Evolutionary conservation across 257 asterid species (phyloP), one percentile per base, ranked within the genome.

Genomic region (Jaltomata sinuosa): DNA sequence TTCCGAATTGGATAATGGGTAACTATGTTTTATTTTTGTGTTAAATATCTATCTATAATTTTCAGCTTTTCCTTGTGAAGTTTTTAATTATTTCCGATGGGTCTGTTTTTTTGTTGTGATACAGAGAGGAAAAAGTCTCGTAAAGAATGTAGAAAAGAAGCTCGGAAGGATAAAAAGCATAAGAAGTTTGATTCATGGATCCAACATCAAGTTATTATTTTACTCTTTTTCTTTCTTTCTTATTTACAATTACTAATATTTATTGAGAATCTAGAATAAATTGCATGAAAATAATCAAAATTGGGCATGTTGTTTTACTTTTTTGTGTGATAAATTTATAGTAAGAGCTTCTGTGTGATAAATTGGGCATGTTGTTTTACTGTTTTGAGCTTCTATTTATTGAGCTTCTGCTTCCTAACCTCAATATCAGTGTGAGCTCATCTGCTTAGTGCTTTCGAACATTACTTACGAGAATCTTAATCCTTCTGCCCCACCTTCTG

Each of bases 111-210:
- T 15, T 22, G 4, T 42, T 42, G 11, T 81, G 74, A 42, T 72
- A 31, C 74, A 42, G 85, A 65, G 50, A 72, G 14, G 45, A 82
- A 69, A 1, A 89, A 84, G 83, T 86, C 91, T 55, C 95, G 97
- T 59, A 91, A 85, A 83, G 94, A 94, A 74, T 86, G 85, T 64
- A 84, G 97, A 81, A 95, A 91, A 85, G 95, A 93, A 92, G 93
- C 93, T 25, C 93, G 97, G 25, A 61, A 84, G 27, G 89, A 81
- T 27, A 89, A 89, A 87, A 92, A 86, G 76, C 87, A 90, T 89
- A 90, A 90, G 84, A 94, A 90, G 87, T 92, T 92, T 79, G 91
- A 91, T 79, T 92, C 95, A 25, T 92, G 97, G 97, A 84, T 92
- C 83, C 90, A 92, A 22, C 92, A 87, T 86, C 91, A 79, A n/a